Evolutionary conservation across 345 rosid species (phyloP).

Genomic region (Leavenworthia alabamica): DNA sequence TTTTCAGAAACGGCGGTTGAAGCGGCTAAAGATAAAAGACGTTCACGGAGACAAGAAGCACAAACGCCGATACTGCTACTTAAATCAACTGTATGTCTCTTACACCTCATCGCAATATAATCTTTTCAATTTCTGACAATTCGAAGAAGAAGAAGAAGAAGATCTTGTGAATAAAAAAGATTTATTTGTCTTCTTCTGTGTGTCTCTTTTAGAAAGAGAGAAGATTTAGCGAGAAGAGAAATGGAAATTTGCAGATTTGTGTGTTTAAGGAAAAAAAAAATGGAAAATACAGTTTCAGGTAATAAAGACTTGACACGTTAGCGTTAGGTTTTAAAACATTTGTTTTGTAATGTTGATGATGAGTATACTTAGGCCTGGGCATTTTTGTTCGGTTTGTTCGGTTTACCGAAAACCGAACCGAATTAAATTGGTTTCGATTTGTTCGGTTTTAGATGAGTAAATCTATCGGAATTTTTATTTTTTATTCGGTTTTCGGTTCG

Average conservation of each 20-base stretch:
- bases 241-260: slow-evolving; percentile 21
- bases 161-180: neutral
- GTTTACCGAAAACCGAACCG: too few relatives aligned
- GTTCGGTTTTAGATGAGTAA: too few relatives aligned
- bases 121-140: neutral
- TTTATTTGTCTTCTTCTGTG: slow-evolving; percentile 20
- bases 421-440: too few relatives aligned
- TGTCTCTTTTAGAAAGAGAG: slow-evolving; percentile 13
- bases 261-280: neutral
- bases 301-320: slow-evolving; percentile 27
- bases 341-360: slow-evolving; percentile 2
- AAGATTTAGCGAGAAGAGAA: slow-evolving; percentile 11
- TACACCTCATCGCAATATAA: slow-evolving; percentile 59
- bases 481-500: too few relatives aligned
- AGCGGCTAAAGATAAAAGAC: slow-evolving; percentile 46
- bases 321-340: neutral
- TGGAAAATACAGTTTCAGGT: neutral
- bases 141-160: slow-evolving; percentile 13
- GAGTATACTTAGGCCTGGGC: slow-evolving; percentile 24
- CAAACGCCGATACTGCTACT: slow-evolving; percentile 79
- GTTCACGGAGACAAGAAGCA: slow-evolving; percentile 86
- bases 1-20: slow-evolving; percentile 40
- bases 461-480: too few relatives aligned
- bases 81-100: slow-evolving; percentile 54
- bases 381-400: too few relatives aligned